Evolutionary conservation across 345 rosid genomes (phyloP).

Genomic region (Viola odorata): DNA sequence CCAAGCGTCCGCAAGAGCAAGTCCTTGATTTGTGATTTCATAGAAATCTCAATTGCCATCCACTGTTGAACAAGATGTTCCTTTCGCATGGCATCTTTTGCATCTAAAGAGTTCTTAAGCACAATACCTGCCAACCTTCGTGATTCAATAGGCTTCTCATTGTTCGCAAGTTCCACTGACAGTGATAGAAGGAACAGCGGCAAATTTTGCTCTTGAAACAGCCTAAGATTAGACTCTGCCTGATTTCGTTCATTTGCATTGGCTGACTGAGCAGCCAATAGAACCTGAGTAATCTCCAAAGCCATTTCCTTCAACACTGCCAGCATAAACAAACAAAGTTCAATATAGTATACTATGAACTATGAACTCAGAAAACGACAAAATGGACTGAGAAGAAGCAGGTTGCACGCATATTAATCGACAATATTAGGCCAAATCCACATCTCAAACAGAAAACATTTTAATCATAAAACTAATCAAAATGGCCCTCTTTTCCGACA

Average conservation of each 20-base stretch:
- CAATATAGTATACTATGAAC: background rate
- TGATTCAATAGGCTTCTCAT: slow-evolving; percentile 69
- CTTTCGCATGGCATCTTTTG: slow-evolving; percentile 64
- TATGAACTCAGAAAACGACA: background rate
- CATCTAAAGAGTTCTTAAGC: slow-evolving; percentile 88
- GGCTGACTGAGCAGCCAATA: slow-evolving; percentile 75
- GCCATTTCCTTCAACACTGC: slow-evolving; percentile 52
- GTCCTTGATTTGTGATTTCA: slow-evolving; percentile 82
- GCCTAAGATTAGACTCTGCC: slow-evolving; percentile 66
- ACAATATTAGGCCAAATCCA: background rate
- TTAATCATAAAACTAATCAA: too few species aligned
- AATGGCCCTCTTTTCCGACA: too few species aligned
- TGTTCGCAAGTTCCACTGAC: slow-evolving; percentile 75
- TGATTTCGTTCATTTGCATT: slow-evolving; percentile 70
- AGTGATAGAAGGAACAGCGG: slow-evolving; percentile 64
- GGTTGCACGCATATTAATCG: background rate
- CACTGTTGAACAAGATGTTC: slow-evolving; percentile 70
- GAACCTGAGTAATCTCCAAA: slow-evolving; percentile 76
- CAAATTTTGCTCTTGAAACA: slow-evolving; percentile 79
- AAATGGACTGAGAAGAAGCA: background rate
- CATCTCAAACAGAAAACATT: too few species aligned
- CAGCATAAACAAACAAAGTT: slow-evolving; percentile 9
- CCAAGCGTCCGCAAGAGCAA: slow-evolving; percentile 62
- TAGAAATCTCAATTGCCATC: slow-evolving; percentile 49
- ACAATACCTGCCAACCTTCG: slow-evolving; percentile 88